phyloP scores from a whole-genome alignment of 768 basidiomycete genomes.

The Trametes cubensis region DNA sequence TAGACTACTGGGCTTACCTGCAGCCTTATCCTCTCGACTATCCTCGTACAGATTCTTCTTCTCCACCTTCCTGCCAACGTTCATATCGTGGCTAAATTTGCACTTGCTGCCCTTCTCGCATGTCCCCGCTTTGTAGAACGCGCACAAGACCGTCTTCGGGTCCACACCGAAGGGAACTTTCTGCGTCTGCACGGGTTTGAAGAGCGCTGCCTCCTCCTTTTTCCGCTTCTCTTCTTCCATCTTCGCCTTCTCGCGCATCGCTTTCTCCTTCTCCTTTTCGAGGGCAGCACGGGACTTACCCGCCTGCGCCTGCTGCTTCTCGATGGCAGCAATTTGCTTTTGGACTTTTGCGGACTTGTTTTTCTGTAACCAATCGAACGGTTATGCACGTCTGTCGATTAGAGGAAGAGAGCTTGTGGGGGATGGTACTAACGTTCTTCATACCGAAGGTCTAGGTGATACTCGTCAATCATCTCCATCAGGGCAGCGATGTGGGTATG shows the following conservation, averaged over 20 bases:
- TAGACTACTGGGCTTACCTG: constrained; percentile 49
- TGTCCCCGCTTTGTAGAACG: constrained; percentile 86
- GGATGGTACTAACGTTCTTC: constrained; percentile 68
- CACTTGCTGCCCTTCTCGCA: constrained; percentile 96
- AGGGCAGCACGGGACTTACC: constrained; percentile 82
- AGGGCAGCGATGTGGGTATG: constrained; percentile 26
- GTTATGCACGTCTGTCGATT: background rate
- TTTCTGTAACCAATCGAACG: constrained; percentile 56
- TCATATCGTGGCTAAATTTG: constrained; percentile 94
- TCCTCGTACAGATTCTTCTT: constrained; percentile 97
- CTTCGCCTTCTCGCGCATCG: constrained; percentile 72
- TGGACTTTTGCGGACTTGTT: constrained; percentile 94
- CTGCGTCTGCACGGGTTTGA: constrained; percentile 79
- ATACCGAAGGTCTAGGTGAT: constrained; percentile 75
- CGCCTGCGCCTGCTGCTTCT: constrained; percentile 69
- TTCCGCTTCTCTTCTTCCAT: constrained; percentile 78
- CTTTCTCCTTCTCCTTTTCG: constrained; percentile 87
- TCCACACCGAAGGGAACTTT: constrained; percentile 95
- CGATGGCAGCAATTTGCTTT: constrained; percentile 76
- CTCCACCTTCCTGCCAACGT: constrained; percentile 88
- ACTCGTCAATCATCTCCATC: constrained; percentile 32
- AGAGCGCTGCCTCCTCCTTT: constrained; percentile 83
- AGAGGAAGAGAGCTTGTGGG: background rate
- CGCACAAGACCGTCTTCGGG: constrained; percentile 93
- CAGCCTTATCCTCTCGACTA: constrained; percentile 74